Base-by-base conservation (phyloP, 306 rosid species). In the Lotus japonicus region DNA sequence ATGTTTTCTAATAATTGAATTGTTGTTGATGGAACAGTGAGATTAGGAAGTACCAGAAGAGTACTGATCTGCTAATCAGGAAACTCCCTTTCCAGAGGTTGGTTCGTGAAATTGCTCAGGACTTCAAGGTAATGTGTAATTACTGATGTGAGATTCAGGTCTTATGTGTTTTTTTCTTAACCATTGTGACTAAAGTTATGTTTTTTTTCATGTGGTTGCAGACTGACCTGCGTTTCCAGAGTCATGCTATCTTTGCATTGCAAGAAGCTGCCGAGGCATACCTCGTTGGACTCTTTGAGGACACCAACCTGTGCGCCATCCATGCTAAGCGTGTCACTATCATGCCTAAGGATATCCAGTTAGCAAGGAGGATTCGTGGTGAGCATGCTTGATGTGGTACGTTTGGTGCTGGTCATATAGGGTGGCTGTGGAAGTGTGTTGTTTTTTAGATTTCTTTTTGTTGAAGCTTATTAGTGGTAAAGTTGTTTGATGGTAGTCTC, bases 261-360 rank as follows among this genome's bases (percentile, higher is more conserved):
- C 91, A 90, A 81, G 96, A 90, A 80, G 96, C 96, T 5, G 95
- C 96, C 0, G 96, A 90, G 80, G 96, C 96, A 0, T 90, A 90
- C 75, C 78, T 89, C 0, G 96, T 89, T 5, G 96, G 96, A 1
- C 84, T 89, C 0, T 89, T 89, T 1, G 96, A 90, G 81, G 96
- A 87, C 68, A 90, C 96, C 64, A 90, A 90, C 63, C 78, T 90
- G 4, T 90, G 96, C 2, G 95, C 95, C 14, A 90, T 90, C 48
- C 96, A 90, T 33, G 96, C 96, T 4, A 90, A 90, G 86, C 91
- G 95, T 8, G 96, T 90, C 0, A 90, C 95, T 16, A 90, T 90
- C 16, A 90, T 90, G 95, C 96, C 96, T 0, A 90, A 90, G 77
- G 96, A 90, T 63, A 90, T 87, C 71, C 96, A 90, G 85, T 84